Evolutionary conservation across 2,329 filamentous ascomycete genomes (phyloP), one percentile per base, ranked within the genome.

Genomic region (Aureobasidium vineae): DNA sequence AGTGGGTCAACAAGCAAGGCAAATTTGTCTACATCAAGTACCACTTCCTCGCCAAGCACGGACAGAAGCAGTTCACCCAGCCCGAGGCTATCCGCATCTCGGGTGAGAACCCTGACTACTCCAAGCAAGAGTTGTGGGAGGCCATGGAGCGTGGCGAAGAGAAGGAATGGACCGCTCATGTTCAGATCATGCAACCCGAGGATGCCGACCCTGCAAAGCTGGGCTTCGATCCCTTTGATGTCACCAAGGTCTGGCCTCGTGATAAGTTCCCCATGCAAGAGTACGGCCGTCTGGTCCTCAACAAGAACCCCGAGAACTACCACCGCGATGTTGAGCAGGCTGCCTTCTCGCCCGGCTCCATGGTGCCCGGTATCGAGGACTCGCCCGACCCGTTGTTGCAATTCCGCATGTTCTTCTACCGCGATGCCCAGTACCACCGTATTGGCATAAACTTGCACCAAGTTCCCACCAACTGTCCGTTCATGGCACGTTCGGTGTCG

Each of bases 301-400:
- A 84, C 73, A 83, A 83, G 72, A 84, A 84, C 72, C 81, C 82
- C 0, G 81, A 83, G 68, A 81, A 83, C 73, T 84, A 79, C 73
- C 78, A 81, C 69, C 75, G 78, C 13, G 82, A 85, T 67, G 79
- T 84, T 36, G 81, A 84, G 69, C 80, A 83, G 69, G 79, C 79
- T 0, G 81, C 82, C 47, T 85, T 84, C 74, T 83, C 80, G 0
- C 82, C 83, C 0, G 79, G 80, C 5, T 79, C 77, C 70, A 81
- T 84, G 76, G 79, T 84, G 0, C 82, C 82, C 0, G 83, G 83
- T 21, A 80, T 84, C 56, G 81, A 82, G 61, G 78, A 81, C 68
- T 80, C 78, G 1, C 77, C 80, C 0, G 81, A 84, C 66, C 79
- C 79, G 11, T 72, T 84, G 3, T 74, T 84, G 5, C 81, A 84